These are phyloP conservation scores for Aristolochia fimbriata DNA, from an alignment of 164 flowering plant species.

Conservation along the genomic window DNA sequence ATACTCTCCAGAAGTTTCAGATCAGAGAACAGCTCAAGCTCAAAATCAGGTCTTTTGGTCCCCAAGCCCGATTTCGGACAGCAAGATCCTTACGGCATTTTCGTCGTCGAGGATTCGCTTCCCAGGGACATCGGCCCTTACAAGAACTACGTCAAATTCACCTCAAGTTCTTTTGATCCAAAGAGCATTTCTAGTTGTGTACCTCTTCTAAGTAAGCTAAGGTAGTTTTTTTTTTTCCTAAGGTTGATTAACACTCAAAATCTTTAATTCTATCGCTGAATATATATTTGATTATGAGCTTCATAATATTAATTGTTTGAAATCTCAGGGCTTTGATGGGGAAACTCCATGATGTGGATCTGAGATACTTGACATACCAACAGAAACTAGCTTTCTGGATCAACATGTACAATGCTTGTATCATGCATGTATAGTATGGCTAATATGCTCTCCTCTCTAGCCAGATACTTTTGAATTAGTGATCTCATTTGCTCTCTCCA, in stretches of 20 bases:
- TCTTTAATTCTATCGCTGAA: too few relatives aligned
- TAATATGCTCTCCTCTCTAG: constrained; percentile 4
- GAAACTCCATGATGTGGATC: constrained; percentile 56
- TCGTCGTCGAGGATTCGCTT: constrained; percentile 59
- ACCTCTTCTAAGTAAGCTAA: constrained; percentile 58
- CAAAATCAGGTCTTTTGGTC: constrained; percentile 22
- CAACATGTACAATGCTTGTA: constrained; percentile 97
- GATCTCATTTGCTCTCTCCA: too few relatives aligned
- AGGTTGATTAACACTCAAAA: too few relatives aligned
- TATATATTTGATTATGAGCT: too few relatives aligned
- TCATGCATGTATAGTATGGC: constrained; percentile 72
- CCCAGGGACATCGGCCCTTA: constrained; percentile 95
- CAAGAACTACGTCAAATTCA: constrained; percentile 73
- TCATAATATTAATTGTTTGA: too few relatives aligned
- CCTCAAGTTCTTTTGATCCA: constrained; percentile 60
- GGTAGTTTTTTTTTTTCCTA: constrained; percentile 25
- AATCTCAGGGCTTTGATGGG: constrained; percentile 47
- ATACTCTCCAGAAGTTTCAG: constrained; percentile 70
- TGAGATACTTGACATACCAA: constrained; percentile 43
- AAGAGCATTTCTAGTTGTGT: constrained; percentile 58
- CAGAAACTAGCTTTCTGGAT: constrained; percentile 96
- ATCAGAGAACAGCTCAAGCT: constrained; percentile 23
- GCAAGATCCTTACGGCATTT: constrained; percentile 85
- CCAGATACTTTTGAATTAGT: too few relatives aligned
- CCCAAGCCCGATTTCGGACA: constrained; percentile 57